A percentile compares a stretch with the other conserved stretches of the same genome.
phyloP scores from a whole-genome alignment of 495 filamentous ascomycete genomes.

The Talaromyces nanjingensis region DNA sequence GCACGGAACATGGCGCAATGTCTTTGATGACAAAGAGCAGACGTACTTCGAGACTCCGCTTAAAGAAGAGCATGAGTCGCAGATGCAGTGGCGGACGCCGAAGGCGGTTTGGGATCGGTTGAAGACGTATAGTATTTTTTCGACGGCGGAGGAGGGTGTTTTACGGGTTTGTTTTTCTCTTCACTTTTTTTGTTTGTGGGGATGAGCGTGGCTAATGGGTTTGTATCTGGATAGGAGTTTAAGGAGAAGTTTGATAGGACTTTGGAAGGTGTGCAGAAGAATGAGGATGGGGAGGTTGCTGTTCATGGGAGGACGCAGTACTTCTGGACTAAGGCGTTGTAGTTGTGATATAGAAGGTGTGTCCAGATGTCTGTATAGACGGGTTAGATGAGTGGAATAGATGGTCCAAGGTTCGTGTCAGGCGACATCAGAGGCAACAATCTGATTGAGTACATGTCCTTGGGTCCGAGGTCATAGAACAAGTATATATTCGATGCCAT shows the following conservation, averaged over 20 bases:
- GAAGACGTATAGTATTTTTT: slow-evolving; percentile 54
- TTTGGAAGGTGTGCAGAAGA: slow-evolving; percentile 38
- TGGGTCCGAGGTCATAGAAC: no score
- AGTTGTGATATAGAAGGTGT: background rate
- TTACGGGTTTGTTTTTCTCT: slow-evolving; percentile 31
- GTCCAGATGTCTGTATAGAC: background rate
- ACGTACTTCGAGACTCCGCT: slow-evolving; percentile 46
- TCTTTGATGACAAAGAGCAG: slow-evolving; percentile 44
- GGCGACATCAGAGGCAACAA: background rate
- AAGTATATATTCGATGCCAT: background rate
- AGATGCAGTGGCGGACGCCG: slow-evolving; percentile 41
- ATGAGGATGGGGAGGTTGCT: slow-evolving; percentile 47
- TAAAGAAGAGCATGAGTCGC: slow-evolving; percentile 26
- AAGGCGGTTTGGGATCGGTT: slow-evolving; percentile 51
- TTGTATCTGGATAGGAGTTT: slow-evolving; percentile 18
- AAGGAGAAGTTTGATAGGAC: slow-evolving; percentile 33
- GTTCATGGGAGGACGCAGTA: slow-evolving; percentile 47
- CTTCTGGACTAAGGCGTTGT: slow-evolving; percentile 34
- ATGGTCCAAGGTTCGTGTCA: background rate
- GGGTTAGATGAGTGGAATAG: background rate
- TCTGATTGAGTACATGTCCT: background rate
- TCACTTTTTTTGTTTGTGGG: background rate
- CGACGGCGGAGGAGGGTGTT: slow-evolving; percentile 41
- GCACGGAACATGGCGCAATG: slow-evolving; percentile 42
- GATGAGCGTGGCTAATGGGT: background rate